Base-by-base conservation (phyloP, 75 land plant species). In the Pseudotsuga menziesii region DNA sequence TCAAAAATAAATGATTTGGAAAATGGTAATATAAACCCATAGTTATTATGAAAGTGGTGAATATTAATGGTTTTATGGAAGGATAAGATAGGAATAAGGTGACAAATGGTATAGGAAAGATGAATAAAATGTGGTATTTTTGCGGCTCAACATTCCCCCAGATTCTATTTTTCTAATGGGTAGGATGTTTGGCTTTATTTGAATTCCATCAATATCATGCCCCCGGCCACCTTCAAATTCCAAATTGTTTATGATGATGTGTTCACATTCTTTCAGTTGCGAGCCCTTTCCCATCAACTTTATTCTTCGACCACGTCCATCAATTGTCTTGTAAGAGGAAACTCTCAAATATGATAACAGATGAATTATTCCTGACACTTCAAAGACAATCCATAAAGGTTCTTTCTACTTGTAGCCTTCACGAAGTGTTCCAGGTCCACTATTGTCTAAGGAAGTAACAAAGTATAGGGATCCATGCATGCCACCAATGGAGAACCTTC, bases 311-410 rank as follows among this genome's bases (percentile, higher is more conserved):
- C 99, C 99, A 15, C 99, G 89, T 19, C 99, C 99, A 85, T 97
- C 99, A 77, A 97, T 84, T 8, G 99, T 97, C 78, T 97, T 97
- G 78, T 89, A 89, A 1, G 98, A 94, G 29, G 93, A 88, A 7
- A 97, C 98, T 64, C 83, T 84, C 82, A 93, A 72, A 77, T 76
- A 78, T 17, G 93, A 84, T 16, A 79, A 82, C 12, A 97, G 88
- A 2, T 83, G 75, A 76, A 97, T 97, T 14, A 86, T 91, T 64
- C 98, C 98, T 25, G 99, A 94, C 29, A 97, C 88, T 78, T 94
- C 92, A 88, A 97, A 97, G 23, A 94, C 87, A 67, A 97, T 92
- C 99, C 99, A 97, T 17, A 97, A 90, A 2, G 99, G 99, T 61
- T 91, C 88, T 35, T 88, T 92, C 58, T 58, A 72, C 22, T 90